Conservation (phyloP, 176 grass and related monocot genomes). For the Melocanna baccifera region DNA sequence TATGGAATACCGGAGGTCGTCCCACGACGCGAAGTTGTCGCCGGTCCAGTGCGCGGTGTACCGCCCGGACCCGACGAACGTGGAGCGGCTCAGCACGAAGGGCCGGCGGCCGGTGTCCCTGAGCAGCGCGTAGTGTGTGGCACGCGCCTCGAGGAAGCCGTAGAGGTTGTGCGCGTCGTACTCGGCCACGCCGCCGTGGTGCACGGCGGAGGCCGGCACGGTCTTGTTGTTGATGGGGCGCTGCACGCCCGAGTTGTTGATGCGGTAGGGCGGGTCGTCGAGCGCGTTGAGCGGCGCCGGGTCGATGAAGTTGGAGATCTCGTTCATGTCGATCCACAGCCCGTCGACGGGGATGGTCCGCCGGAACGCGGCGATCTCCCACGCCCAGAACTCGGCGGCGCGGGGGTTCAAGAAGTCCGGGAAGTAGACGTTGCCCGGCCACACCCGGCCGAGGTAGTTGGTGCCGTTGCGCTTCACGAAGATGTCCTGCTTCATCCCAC, state of each 20-base stretch:
- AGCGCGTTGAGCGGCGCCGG: slow-evolving; percentile 41
- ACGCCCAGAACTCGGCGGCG: slow-evolving; percentile 55
- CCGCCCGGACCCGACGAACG: slow-evolving; percentile 72
- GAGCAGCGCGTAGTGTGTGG: slow-evolving; percentile 52
- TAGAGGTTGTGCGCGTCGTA: slow-evolving; percentile 85
- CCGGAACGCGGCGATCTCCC: slow-evolving; percentile 63
- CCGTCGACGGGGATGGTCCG: slow-evolving; percentile 74
- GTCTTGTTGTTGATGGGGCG: slow-evolving; percentile 61
- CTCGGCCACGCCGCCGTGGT: slow-evolving; percentile 58
- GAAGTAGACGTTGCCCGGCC: slow-evolving; percentile 80
- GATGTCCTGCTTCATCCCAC: slow-evolving; percentile 56
- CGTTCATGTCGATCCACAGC: slow-evolving; percentile 96
- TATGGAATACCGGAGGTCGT: slow-evolving; percentile 65
- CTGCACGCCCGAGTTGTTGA: slow-evolving; percentile 62
- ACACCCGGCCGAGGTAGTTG: slow-evolving; percentile 67
- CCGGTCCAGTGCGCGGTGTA: slow-evolving; percentile 82
- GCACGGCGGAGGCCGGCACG: slow-evolving; percentile 56
- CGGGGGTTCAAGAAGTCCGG: slow-evolving; percentile 78
- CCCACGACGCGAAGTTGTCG: slow-evolving; percentile 61
- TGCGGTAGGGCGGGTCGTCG: slow-evolving; percentile 74
- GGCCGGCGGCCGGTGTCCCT: slow-evolving; percentile 60
- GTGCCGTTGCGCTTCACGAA: slow-evolving; percentile 70
- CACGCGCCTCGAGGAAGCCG: slow-evolving; percentile 63
- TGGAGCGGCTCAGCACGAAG: slow-evolving; percentile 76
- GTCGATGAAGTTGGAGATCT: slow-evolving; percentile 70